A percentile compares a stretch with the other conserved stretches of the same genome.
phyloP scores from a whole-genome alignment of 2,329 filamentous ascomycete species.

The Xylaria sp. region DNA sequence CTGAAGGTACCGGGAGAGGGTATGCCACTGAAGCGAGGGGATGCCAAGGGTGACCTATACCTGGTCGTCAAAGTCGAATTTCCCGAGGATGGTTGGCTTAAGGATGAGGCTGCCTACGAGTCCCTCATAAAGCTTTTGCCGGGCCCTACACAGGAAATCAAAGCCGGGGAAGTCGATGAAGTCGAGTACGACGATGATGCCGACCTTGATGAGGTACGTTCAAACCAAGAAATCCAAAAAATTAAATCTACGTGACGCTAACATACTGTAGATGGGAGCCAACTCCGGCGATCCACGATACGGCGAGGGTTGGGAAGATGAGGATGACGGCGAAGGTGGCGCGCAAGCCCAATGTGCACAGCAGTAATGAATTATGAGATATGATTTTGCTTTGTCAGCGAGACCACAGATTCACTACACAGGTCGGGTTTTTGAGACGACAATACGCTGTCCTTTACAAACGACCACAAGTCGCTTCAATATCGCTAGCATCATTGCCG shows the following conservation, averaged over 20 bases:
- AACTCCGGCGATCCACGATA: conserved; percentile 71
- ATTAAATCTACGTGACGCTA: neutral
- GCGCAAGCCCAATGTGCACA: conserved; percentile 73
- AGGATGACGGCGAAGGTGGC: conserved; percentile 72
- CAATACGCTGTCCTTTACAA: neutral
- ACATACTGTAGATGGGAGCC: conserved; percentile 66
- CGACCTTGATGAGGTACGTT: conserved; percentile 75
- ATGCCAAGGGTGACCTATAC: conserved; percentile 85
- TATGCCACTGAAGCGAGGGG: conserved; percentile 90
- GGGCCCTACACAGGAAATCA: conserved; percentile 62
- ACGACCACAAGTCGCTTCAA: conserved; percentile 1
- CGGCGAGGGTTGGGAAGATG: conserved; percentile 71
- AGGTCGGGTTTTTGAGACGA: conserved; percentile 17
- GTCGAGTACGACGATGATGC: conserved; percentile 85
- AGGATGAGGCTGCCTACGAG: conserved; percentile 71
- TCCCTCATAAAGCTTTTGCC: conserved; percentile 79
- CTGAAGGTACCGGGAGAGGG: conserved; percentile 88
- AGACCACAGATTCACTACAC: conserved; percentile 23
- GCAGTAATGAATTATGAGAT: conserved; percentile 59
- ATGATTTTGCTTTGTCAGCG: conserved; percentile 30
- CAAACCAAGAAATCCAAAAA: neutral
- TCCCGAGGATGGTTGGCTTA: conserved; percentile 84
- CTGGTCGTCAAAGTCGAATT: conserved; percentile 86
- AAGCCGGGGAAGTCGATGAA: conserved; percentile 80
- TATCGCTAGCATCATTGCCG: neutral